phyloP scores from a whole-genome alignment of 768 basidiomycete genomes.

The Termitomyces sp. region DNA sequence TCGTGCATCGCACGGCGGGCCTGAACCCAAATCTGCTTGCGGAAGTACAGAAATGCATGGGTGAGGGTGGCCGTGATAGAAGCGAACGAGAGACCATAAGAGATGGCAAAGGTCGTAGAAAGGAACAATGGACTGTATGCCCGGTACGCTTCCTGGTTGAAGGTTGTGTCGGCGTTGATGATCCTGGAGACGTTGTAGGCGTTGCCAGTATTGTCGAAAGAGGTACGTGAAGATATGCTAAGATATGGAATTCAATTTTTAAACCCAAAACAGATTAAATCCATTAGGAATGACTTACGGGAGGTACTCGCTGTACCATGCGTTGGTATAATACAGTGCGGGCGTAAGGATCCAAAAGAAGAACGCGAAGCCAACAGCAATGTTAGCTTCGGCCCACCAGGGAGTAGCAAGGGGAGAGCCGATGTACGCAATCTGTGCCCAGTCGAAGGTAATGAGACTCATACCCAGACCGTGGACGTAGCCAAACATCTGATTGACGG shows the following conservation, averaged over 20 bases:
- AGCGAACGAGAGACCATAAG: slow-evolving; percentile 82
- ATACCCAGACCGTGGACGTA: slow-evolving; percentile 58
- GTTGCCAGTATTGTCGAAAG: slow-evolving; percentile 59
- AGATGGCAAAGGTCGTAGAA: slow-evolving; percentile 69
- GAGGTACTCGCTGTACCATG: slow-evolving; percentile 52
- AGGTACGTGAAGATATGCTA: slow-evolving; percentile 55
- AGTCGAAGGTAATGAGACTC: slow-evolving; percentile 78
- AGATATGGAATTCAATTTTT: slow-evolving; percentile 7
- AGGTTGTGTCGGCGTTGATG: slow-evolving; percentile 44
- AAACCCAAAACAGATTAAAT: not conserved
- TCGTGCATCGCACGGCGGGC: slow-evolving; percentile 66
- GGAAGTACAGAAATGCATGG: slow-evolving; percentile 69
- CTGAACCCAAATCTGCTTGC: slow-evolving; percentile 74
- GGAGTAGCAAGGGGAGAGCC: slow-evolving; percentile 72
- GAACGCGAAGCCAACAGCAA: slow-evolving; percentile 55
- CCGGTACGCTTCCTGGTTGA: slow-evolving; percentile 51
- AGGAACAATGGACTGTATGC: slow-evolving; percentile 60
- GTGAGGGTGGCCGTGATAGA: slow-evolving; percentile 70
- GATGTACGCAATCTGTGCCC: slow-evolving; percentile 70
- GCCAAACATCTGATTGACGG: slow-evolving; percentile 74
- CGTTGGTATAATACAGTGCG: slow-evolving; percentile 61
- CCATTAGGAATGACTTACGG: slow-evolving; percentile 31
- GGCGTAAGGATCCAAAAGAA: slow-evolving; percentile 72
- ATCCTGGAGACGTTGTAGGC: slow-evolving; percentile 56
- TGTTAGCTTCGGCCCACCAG: slow-evolving; percentile 80